Base-by-base conservation (phyloP, 2,329 filamentous ascomycete species). In the Cytospora piceicola region DNA sequence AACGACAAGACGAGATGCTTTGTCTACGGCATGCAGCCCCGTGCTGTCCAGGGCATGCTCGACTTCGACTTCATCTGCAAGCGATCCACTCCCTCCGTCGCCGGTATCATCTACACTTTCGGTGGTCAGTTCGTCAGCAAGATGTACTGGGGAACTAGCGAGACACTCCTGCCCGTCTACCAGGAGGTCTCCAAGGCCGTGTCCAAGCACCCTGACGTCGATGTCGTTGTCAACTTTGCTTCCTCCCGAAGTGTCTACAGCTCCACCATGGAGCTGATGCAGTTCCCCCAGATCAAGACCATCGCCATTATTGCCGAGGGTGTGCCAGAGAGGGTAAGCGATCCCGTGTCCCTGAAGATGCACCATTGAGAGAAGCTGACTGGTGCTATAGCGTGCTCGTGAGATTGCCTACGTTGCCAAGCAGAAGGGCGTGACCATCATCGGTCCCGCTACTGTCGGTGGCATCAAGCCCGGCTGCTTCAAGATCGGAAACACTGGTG, bases 31-130 rank as follows among this genome's bases (percentile, higher is more conserved):
- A 92, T 99, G 77, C 95, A 99, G 85, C 94, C 95, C 77, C 90
- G 94, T 80, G 91, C 92, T 73, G 91, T 94, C 72, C 91, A 94
- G 83, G 91, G 91, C 79, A 94, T 94, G 90, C 91, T 99, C 79
- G 95, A 99, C 82, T 99, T 99, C 80, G 95, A 99, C 86, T 99
- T 98, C 88, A 99, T 99, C 84, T 99, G 95, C 93, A 98, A 98
- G 89, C 92, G 95, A 76, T 87, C 89, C 78, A 96, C 92, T 68
- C 95, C 95, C 71, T 99, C 95, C 66, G 95, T 99, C 67, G 95
- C 95, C 72, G 95, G 94, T 78, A 98, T 99, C 83, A 98, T 99
- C 87, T 99, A 99, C 87, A 97, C 95, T 74, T 99, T 99, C 77
- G 95, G 95, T 79, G 95, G 95, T 73, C 95, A 99, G 83, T 99